A percentile compares a stretch with the other conserved stretches of the same genome.
Conservation (phyloP, 2,329 filamentous ascomycete genomes). For the Alternaria tenuissima region DNA sequence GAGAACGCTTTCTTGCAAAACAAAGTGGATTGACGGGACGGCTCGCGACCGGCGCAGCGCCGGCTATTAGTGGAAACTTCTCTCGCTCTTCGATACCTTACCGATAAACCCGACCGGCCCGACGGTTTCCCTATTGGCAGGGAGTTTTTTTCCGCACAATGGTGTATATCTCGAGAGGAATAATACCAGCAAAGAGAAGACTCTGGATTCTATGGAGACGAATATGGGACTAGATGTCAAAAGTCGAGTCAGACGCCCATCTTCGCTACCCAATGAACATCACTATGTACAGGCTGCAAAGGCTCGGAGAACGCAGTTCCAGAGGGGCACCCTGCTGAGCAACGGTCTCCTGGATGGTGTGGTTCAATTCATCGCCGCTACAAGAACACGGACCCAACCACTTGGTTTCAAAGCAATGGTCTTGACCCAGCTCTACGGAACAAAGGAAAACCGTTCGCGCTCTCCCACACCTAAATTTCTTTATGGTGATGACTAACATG, state of each 20-base stretch:
- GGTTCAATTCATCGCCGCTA: background rate
- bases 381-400: background rate
- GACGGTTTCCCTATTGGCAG: background rate
- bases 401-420: background rate
- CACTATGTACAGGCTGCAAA: background rate
- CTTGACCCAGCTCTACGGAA: background rate
- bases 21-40: constrained; percentile 4
- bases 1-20: background rate
- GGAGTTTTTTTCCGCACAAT: background rate
- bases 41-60: constrained; percentile 8
- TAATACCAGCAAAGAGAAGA: background rate
- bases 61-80: constrained; percentile 8
- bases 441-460: constrained; percentile 2
- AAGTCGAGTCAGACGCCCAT: background rate
- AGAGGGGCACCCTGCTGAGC: background rate
- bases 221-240: background rate
- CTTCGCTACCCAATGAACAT: background rate
- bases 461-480: background rate
- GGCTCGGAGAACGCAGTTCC: background rate
- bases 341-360: background rate
- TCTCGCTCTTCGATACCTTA: background rate
- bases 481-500: background rate
- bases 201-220: background rate
- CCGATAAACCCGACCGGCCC: constrained; percentile 7
- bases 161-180: background rate